phyloP scores from a whole-genome alignment of 1,284 basidiomycete species.

The Ustilago tritici region DNA sequence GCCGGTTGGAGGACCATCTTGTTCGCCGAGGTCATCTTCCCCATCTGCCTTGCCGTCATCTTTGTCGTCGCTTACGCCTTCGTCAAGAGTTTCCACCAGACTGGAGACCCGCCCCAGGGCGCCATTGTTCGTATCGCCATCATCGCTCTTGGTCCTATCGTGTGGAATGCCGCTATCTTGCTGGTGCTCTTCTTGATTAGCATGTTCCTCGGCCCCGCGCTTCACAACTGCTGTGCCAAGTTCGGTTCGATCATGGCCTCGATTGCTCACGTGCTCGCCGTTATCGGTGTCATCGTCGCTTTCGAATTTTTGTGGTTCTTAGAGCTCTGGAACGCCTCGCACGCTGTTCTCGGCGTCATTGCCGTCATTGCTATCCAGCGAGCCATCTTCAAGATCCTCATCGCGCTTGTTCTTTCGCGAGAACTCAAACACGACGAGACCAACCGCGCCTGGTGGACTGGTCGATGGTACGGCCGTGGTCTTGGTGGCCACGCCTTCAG shows the following conservation, averaged over 20 bases:
- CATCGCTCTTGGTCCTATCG: slow-evolving; percentile 91
- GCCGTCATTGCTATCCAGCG: slow-evolving; percentile 70
- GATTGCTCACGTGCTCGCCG: slow-evolving; percentile 66
- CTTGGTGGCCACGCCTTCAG: slow-evolving; percentile 68
- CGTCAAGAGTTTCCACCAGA: slow-evolving; percentile 68
- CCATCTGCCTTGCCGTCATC: slow-evolving; percentile 66
- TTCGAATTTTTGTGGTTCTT: slow-evolving; percentile 82
- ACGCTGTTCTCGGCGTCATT: slow-evolving; percentile 76
- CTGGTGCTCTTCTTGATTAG: slow-evolving; percentile 88
- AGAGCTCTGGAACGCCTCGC: slow-evolving; percentile 89
- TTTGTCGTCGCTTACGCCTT: slow-evolving; percentile 69
- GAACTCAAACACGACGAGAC: slow-evolving; percentile 70
- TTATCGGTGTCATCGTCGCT: slow-evolving; percentile 64
- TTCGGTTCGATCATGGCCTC: slow-evolving; percentile 69
- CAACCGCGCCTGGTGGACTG: slow-evolving; percentile 70
- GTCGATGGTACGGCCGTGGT: slow-evolving; percentile 69
- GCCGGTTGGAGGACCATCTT: slow-evolving; percentile 68
- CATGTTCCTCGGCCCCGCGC: slow-evolving; percentile 89
- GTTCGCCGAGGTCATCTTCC: slow-evolving; percentile 65
- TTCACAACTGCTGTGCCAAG: slow-evolving; percentile 76
- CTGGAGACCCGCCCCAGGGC: slow-evolving; percentile 71
- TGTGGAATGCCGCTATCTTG: slow-evolving; percentile 91
- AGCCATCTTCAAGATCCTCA: slow-evolving; percentile 69
- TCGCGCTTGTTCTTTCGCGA: slow-evolving; percentile 66
- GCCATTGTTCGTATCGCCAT: slow-evolving; percentile 92